phyloP scores from a whole-genome alignment of 2,329 filamentous ascomycete genomes.

The Orbilia blumenaviensis region DNA sequence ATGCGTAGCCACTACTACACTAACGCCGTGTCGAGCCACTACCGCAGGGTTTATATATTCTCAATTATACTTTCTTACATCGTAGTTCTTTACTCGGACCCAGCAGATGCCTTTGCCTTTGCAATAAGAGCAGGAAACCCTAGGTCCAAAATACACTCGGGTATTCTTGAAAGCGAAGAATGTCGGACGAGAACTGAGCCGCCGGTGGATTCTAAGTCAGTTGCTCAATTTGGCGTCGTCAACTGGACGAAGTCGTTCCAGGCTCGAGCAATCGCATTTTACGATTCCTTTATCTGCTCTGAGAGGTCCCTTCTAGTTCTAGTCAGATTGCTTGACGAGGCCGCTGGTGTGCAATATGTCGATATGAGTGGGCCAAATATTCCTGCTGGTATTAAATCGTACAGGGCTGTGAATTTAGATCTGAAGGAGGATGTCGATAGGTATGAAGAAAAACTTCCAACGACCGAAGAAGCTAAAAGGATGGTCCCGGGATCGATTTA shows the following conservation, averaged over 20 bases:
- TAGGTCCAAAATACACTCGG: not conserved
- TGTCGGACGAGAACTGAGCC: not conserved
- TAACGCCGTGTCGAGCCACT: no score
- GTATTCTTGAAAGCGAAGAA: not conserved
- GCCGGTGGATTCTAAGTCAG: not conserved
- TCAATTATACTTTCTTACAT: not conserved
- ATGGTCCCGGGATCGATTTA: slow-evolving; percentile 40
- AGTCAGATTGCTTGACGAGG: slow-evolving; percentile 23
- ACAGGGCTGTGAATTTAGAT: not conserved
- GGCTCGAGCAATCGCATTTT: slow-evolving; percentile 22
- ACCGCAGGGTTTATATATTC: not conserved
- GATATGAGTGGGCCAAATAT: slow-evolving; percentile 21
- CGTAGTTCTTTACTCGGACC: not conserved
- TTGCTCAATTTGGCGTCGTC: slow-evolving; percentile 23
- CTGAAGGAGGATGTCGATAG: not conserved
- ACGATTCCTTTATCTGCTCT: not conserved
- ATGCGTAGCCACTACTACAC: no score
- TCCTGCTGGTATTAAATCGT: not conserved
- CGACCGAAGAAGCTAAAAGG: not conserved
- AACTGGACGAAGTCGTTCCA: slow-evolving; percentile 27
- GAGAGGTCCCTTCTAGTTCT: not conserved
- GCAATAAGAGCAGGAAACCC: not conserved
- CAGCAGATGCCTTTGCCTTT: slow-evolving; percentile 3
- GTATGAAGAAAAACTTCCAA: not conserved
- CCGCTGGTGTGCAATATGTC: slow-evolving; percentile 17